Evolutionary conservation across 2,329 filamentous ascomycete genomes (phyloP).

Genomic region (Periconia sp.): DNA sequence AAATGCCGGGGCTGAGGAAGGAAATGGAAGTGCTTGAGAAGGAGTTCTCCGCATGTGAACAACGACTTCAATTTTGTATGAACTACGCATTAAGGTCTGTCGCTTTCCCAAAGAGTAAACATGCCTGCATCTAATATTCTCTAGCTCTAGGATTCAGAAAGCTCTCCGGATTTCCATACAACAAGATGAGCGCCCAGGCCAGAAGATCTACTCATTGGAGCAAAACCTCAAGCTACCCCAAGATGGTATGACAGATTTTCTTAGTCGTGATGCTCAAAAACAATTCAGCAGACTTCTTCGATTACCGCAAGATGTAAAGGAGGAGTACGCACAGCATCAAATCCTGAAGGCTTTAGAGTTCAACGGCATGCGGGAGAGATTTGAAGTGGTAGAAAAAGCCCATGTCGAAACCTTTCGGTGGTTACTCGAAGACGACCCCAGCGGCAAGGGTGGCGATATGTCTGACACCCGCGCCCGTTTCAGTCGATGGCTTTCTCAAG

Average conservation of each 20-base stretch:
- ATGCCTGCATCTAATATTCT: no score
- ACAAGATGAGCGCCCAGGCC: no score
- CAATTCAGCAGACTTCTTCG: neutral
- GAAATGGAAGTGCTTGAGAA: neutral
- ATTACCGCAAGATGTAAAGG: neutral
- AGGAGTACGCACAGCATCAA: neutral
- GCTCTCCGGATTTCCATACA: no score
- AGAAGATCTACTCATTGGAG: neutral
- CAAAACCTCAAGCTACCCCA: neutral
- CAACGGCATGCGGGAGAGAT: conserved; percentile 3
- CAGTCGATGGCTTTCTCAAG: conserved; percentile 9
- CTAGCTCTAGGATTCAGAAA: no score
- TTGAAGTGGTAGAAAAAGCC: conserved; percentile 5
- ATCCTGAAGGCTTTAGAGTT: conserved; percentile 3
- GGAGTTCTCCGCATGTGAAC: neutral
- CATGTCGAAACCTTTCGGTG: conserved; percentile 14
- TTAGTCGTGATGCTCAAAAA: neutral
- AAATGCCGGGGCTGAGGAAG: no score
- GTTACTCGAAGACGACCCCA: conserved; percentile 5
- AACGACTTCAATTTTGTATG: conserved; percentile 1
- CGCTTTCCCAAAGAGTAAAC: no score
- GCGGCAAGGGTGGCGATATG: neutral
- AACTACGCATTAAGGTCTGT: neutral
- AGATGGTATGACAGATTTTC: neutral
- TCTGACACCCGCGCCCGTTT: neutral